Evolutionary conservation across 2,329 filamentous ascomycete species (phyloP).

Genomic region (Xenosphaeropsis pyriputrescens): DNA sequence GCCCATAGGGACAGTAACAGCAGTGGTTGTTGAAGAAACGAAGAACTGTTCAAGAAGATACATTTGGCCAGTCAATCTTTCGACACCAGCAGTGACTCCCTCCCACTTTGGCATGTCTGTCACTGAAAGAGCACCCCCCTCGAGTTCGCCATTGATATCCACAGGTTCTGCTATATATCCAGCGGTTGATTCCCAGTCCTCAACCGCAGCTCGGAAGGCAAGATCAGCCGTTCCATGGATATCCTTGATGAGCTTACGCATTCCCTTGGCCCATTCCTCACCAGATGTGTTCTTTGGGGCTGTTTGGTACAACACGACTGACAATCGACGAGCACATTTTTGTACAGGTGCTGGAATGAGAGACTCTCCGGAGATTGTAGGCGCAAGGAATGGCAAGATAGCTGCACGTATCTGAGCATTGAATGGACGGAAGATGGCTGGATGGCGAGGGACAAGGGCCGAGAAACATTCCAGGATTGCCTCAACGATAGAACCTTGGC

Average conservation of each 20-base stretch:
- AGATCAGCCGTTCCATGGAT: slow-evolving; percentile 61
- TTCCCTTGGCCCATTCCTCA: slow-evolving; percentile 63
- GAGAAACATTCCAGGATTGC: slow-evolving; percentile 58
- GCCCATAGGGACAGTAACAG: slow-evolving; percentile 54
- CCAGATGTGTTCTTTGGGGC: slow-evolving; percentile 64
- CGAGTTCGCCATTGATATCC: slow-evolving; percentile 29
- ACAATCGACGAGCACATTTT: slow-evolving; percentile 45
- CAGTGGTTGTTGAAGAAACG: slow-evolving; percentile 43
- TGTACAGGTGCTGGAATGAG: slow-evolving; percentile 37
- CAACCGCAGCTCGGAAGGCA: slow-evolving; percentile 63
- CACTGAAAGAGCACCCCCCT: slow-evolving; percentile 27
- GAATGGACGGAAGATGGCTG: slow-evolving; percentile 70
- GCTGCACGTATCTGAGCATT: slow-evolving; percentile 51
- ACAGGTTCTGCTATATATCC: slow-evolving; percentile 29
- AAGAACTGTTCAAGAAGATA: slow-evolving; percentile 50
- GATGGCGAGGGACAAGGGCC: slow-evolving; percentile 63
- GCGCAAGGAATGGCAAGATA: slow-evolving; percentile 44
- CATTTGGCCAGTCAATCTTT: slow-evolving; percentile 54
- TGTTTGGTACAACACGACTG: slow-evolving; percentile 62
- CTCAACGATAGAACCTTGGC: slow-evolving; percentile 37
- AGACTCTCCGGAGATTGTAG: slow-evolving; percentile 37
- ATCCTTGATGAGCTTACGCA: slow-evolving; percentile 45
- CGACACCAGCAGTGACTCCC: slow-evolving; percentile 58
- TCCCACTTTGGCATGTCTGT: slow-evolving; percentile 54
- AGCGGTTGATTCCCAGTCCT: slow-evolving; percentile 63